These are phyloP conservation scores for Globisporangium iwayamae DNA, from an alignment of 352 stramenopile genomes.

Conservation along the genomic window DNA sequence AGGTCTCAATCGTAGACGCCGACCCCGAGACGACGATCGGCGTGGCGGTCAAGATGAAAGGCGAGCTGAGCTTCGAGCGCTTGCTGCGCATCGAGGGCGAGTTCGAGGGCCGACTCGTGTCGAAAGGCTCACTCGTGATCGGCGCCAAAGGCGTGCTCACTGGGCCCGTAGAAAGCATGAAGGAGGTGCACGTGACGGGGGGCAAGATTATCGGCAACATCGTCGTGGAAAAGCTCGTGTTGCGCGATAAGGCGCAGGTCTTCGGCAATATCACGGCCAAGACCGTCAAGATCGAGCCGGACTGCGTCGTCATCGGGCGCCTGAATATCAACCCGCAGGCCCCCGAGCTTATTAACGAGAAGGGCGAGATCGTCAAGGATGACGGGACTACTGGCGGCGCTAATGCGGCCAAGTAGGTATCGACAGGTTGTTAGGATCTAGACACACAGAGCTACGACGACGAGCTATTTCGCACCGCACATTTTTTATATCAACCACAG, in stretches of 20 bases:
- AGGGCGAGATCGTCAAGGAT: constrained; percentile 66
- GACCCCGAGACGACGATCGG: constrained; percentile 83
- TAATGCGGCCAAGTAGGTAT: background rate
- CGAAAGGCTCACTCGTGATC: constrained; percentile 86
- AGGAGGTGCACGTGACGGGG: constrained; percentile 82
- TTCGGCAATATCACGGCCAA: constrained; percentile 90
- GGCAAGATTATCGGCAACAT: constrained; percentile 88
- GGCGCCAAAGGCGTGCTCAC: constrained; percentile 76
- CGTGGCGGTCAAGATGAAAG: constrained; percentile 84
- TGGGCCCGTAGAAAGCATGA: constrained; percentile 85
- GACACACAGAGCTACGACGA: background rate
- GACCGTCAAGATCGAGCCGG: constrained; percentile 86
- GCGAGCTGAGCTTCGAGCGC: constrained; percentile 87
- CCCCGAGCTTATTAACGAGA: constrained; percentile 79
- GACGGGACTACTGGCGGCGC: background rate
- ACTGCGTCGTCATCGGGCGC: constrained; percentile 78
- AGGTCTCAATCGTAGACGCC: constrained; percentile 69
- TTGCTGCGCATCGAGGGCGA: constrained; percentile 87
- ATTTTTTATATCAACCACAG: constrained; percentile 9
- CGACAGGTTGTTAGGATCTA: constrained; percentile 1
- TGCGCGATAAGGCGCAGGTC: constrained; percentile 83
- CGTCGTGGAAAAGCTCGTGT: constrained; percentile 75
- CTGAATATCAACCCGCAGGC: constrained; percentile 89
- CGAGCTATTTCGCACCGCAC: background rate
- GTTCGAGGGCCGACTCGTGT: constrained; percentile 88